Evolutionary conservation across 2,329 filamentous ascomycete species (phyloP).

Genomic region (Penicillium decumbens): DNA sequence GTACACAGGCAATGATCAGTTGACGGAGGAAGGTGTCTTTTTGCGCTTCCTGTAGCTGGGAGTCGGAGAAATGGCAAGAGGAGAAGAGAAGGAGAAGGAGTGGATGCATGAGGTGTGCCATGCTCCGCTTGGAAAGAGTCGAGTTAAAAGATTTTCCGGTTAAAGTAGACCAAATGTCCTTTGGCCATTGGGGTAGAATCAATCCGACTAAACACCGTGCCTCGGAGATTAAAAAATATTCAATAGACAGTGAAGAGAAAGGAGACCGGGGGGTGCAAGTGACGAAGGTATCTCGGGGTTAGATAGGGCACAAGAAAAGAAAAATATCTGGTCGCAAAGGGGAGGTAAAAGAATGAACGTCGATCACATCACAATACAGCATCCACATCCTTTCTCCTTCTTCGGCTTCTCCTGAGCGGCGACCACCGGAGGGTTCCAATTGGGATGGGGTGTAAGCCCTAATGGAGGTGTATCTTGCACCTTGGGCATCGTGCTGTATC

Average conservation of each 20-base stretch:
- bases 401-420: constrained; percentile 52
- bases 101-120: constrained; percentile 14
- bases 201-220: constrained; percentile 21
- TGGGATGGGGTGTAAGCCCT: constrained; percentile 34
- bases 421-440: constrained; percentile 45
- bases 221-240: constrained; percentile 10
- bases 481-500: constrained; percentile 50
- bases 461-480: constrained; percentile 39
- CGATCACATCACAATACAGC: constrained; percentile 69
- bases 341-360: constrained; percentile 7
- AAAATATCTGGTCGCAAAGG: constrained; percentile 1
- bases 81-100: constrained; percentile 15
- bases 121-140: constrained; percentile 13
- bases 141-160: constrained; percentile 12
- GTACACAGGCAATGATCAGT: constrained; percentile 1
- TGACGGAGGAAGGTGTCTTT: background rate
- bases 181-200: constrained; percentile 4
- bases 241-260: constrained; percentile 11
- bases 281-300: constrained; percentile 14
- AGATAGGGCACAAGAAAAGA: background rate
- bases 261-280: constrained; percentile 11
- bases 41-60: background rate
- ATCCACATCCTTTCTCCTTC: constrained; percentile 55
- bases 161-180: constrained; percentile 1
- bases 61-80: constrained; percentile 5